Conservation (phyloP, 768 basidiomycete species). For the Rhodotorula babjevae region DNA sequence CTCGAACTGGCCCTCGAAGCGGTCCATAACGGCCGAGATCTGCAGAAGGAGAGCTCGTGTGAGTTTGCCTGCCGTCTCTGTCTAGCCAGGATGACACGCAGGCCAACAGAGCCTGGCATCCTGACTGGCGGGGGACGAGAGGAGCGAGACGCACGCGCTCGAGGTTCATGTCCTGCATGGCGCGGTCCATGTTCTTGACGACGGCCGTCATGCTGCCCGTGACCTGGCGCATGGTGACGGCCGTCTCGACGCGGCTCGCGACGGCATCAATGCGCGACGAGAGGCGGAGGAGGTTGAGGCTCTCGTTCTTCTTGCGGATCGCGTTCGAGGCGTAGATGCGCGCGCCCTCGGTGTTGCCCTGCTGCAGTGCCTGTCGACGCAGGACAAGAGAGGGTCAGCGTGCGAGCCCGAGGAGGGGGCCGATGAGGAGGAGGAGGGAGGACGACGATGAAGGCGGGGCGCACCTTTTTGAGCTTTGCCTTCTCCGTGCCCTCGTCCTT, state of each 20-base stretch:
- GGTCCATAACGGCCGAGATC: slow-evolving; percentile 99
- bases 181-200: slow-evolving; percentile 96
- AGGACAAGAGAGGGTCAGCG: not conserved
- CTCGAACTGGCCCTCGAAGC: slow-evolving; percentile 91
- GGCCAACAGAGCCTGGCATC: too few relatives aligned
- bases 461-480: slow-evolving; percentile 83
- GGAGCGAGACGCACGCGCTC: slow-evolving; percentile 68
- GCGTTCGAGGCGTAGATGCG: slow-evolving; percentile 97
- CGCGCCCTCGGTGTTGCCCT: slow-evolving; percentile 94
- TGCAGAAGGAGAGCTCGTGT: slow-evolving; percentile 44
- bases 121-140: not conserved
- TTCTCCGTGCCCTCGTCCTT: slow-evolving; percentile 91
- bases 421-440: not conserved
- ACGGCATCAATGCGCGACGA: slow-evolving; percentile 83
- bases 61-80: too few relatives aligned
- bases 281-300: slow-evolving; percentile 81
- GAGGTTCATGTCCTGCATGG: slow-evolving; percentile 98
- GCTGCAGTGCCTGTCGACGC: slow-evolving; percentile 73
- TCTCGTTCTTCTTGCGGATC: slow-evolving; percentile 95
- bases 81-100: too few relatives aligned
- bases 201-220: slow-evolving; percentile 96
- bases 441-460: slow-evolving; percentile 26
- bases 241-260: slow-evolving; percentile 92
- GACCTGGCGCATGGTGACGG: slow-evolving; percentile 88
- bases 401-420: not conserved